These are phyloP conservation scores for Tolypocladium pustulatum DNA, from an alignment of 2,329 filamentous ascomycete species.

Conservation along the genomic window DNA sequence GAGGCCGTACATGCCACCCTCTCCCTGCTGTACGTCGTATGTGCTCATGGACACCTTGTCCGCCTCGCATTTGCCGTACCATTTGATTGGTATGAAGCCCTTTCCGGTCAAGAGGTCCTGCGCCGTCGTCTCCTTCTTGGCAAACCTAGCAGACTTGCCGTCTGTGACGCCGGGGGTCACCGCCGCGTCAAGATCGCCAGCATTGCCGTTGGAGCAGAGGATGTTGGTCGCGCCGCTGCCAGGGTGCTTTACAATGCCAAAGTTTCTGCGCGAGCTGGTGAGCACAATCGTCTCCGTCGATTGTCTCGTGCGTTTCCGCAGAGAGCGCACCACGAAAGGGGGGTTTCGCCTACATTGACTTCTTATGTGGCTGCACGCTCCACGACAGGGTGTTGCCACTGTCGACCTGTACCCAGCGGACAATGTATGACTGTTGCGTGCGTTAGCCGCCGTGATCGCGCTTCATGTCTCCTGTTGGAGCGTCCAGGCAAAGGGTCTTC, in stretches of 20 bases:
- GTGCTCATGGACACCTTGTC: conserved; percentile 90
- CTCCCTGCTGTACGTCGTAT: conserved; percentile 62
- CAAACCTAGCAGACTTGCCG: conserved; percentile 35
- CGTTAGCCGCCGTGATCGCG: conserved; percentile 8
- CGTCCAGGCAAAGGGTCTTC: not conserved
- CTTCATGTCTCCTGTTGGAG: not conserved
- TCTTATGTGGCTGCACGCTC: conserved; percentile 96
- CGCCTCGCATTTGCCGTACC: conserved; percentile 92
- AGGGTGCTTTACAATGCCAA: conserved; percentile 95
- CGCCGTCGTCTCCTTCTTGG: conserved; percentile 50
- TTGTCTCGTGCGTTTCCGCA: not conserved
- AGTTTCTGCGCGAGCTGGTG: conserved; percentile 50
- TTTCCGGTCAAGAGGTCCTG: conserved; percentile 55
- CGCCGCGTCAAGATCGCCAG: conserved; percentile 33
- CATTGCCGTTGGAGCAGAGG: conserved; percentile 27
- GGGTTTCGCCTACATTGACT: conserved; percentile 57
- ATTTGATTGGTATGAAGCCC: conserved; percentile 62
- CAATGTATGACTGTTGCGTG: conserved; percentile 79
- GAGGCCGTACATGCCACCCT: conserved; percentile 89
- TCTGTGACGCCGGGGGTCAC: conserved; percentile 31
- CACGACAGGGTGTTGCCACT: conserved; percentile 89
- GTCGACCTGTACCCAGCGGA: conserved; percentile 91
- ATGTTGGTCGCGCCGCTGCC: conserved; percentile 52
- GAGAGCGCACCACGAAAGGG: not conserved
- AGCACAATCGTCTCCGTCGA: conserved; percentile 1